A percentile compares a stretch with the other conserved stretches of the same genome.
phyloP scores from a whole-genome alignment of 257 asterid genomes.

The Capsicum pubescens region DNA sequence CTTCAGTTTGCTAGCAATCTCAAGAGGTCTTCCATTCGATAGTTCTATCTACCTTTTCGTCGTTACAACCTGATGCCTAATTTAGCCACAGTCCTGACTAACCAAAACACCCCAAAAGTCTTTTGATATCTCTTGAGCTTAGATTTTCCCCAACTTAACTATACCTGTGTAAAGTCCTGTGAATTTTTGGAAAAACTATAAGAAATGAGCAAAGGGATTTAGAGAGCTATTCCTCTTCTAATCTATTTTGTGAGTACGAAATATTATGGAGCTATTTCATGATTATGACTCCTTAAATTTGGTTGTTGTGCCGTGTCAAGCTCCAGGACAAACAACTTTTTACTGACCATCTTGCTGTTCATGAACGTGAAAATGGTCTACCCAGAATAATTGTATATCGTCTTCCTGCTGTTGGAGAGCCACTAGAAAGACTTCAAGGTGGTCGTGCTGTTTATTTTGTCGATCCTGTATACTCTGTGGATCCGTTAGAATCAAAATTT shows the following conservation, averaged over 20 bases:
- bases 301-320: constrained; percentile 64
- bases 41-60: not conserved
- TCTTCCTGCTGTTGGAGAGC: constrained; percentile 82
- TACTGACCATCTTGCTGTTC: constrained; percentile 73
- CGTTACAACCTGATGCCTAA: not conserved
- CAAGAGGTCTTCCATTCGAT: not conserved
- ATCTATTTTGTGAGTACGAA: not conserved
- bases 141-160: not conserved
- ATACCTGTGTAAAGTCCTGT: not conserved
- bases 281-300: constrained; percentile 10
- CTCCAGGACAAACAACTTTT: constrained; percentile 81
- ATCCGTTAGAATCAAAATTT: constrained; percentile 68
- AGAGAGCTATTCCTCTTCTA: constrained; percentile 22
- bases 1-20: not conserved
- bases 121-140: not conserved
- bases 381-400: constrained; percentile 63
- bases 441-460: constrained; percentile 72
- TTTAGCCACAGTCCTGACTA: not conserved
- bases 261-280: not conserved
- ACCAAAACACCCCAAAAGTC: constrained; percentile 13
- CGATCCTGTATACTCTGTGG: constrained; percentile 82
- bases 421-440: constrained; percentile 63
- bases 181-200: not conserved
- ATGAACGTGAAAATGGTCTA: constrained; percentile 84
- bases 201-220: not conserved